A percentile compares a stretch with the other conserved stretches of the same genome.
Evolutionary conservation across 306 rosid species (phyloP).

Genomic region (Ceratonia siliqua): DNA sequence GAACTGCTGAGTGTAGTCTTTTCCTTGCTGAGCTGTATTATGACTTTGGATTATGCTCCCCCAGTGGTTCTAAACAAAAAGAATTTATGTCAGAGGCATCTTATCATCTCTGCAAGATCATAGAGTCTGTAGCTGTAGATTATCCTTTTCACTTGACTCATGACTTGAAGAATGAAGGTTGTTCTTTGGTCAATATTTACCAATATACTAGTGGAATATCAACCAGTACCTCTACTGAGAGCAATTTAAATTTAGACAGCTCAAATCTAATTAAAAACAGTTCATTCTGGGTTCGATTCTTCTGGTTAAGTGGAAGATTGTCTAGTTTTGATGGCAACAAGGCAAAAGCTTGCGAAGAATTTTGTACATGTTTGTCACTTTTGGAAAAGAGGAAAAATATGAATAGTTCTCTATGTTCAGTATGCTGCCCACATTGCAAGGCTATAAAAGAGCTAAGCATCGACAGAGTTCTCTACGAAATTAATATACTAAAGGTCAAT

Average conservation of each 20-base stretch:
- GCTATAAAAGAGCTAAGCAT: constrained; percentile 66
- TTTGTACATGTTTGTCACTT: constrained; percentile 68
- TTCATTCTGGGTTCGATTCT: constrained; percentile 82
- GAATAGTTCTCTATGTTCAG: constrained; percentile 46
- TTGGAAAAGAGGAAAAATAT: constrained; percentile 49
- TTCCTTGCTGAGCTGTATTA: constrained; percentile 88
- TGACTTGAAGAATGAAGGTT: constrained; percentile 43
- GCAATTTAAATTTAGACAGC: constrained; percentile 39
- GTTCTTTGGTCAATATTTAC: constrained; percentile 38
- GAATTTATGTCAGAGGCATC: constrained; percentile 78
- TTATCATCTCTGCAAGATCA: constrained; percentile 91
- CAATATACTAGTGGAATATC: constrained; percentile 45
- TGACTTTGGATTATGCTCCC: constrained; percentile 70
- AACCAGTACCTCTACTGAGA: constrained; percentile 34
- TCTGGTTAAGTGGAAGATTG: constrained; percentile 93
- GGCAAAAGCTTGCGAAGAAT: constrained; percentile 79
- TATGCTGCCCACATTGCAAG: constrained; percentile 73
- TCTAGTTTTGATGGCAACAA: constrained; percentile 75
- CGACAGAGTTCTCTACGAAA: constrained; percentile 78
- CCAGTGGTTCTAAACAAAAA: constrained; percentile 58
- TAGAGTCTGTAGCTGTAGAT: constrained; percentile 80
- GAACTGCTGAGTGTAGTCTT: constrained; percentile 75
- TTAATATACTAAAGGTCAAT: constrained; percentile 78
- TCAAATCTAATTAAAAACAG: constrained; percentile 47
- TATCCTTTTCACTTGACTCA: constrained; percentile 57